Conservation (phyloP, 176 grass and related monocot genomes). For the Ensete glaucum region DNA sequence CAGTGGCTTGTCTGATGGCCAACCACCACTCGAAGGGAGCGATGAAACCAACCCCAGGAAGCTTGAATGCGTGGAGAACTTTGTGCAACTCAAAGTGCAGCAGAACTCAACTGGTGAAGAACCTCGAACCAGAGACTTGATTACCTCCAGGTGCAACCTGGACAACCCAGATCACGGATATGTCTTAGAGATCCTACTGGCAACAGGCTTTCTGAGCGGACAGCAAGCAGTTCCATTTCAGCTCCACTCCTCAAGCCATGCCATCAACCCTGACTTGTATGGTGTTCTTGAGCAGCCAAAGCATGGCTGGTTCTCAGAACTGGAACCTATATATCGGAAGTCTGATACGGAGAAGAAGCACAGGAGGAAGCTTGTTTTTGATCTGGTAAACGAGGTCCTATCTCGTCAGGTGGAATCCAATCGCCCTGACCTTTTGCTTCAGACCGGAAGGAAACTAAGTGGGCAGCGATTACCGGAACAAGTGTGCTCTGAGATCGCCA, state of each 20-base stretch:
- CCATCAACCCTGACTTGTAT: conserved; percentile 78
- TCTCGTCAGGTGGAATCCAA: conserved; percentile 41
- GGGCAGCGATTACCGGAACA: conserved; percentile 59
- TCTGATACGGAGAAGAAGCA: conserved; percentile 32
- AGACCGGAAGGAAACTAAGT: conserved; percentile 27
- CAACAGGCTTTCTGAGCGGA: conserved; percentile 58
- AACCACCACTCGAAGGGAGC: conserved; percentile 41
- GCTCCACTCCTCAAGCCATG: conserved; percentile 27
- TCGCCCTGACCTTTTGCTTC: conserved; percentile 22
- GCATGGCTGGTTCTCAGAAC: not conserved
- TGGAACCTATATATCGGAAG: not conserved
- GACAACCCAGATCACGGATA: conserved; percentile 65
- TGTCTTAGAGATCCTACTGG: conserved; percentile 75
- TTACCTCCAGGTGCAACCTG: not conserved
- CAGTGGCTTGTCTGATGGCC: conserved; percentile 30
- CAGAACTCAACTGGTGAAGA: conserved; percentile 53
- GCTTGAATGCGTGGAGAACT: conserved; percentile 50
- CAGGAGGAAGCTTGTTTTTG: conserved; percentile 64
- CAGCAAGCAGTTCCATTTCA: conserved; percentile 20
- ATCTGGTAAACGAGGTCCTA: conserved; percentile 69
- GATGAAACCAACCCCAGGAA: conserved; percentile 44
- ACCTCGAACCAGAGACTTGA: conserved; percentile 23
- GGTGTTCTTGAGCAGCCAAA: conserved; percentile 80
- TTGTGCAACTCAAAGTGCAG: conserved; percentile 48
- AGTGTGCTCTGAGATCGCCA: conserved; percentile 57